These are phyloP conservation scores for Suillus subaureus DNA, from an alignment of 768 basidiomycete species.

Conservation along the genomic window DNA sequence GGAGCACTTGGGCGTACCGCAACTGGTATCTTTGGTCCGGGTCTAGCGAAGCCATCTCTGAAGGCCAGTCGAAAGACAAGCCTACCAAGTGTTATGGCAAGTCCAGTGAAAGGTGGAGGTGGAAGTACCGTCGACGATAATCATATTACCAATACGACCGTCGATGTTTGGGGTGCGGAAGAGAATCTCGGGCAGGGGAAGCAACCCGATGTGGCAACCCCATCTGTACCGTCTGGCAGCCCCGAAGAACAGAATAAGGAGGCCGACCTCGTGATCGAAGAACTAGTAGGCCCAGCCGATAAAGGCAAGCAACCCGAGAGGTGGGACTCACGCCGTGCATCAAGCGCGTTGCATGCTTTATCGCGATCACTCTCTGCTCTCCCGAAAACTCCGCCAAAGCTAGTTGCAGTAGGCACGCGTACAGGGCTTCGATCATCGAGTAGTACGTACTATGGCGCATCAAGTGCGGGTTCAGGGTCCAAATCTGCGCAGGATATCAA, in stretches of 20 bases:
- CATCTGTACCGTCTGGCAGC: constrained; percentile 11
- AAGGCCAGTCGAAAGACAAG: constrained; percentile 47
- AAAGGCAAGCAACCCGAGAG: constrained; percentile 25
- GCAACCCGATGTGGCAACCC: constrained; percentile 14
- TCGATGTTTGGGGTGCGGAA: neutral
- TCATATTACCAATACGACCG: neutral
- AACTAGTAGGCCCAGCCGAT: constrained; percentile 14
- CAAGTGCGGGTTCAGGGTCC: constrained; percentile 20
- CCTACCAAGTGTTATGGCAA: constrained; percentile 46
- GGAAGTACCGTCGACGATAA: neutral
- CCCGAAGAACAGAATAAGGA: constrained; percentile 13
- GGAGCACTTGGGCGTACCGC: constrained; percentile 12
- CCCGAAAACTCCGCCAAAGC: constrained; percentile 39
- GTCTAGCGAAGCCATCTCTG: constrained; percentile 16
- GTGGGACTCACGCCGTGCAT: constrained; percentile 24
- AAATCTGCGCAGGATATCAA: constrained; percentile 15
- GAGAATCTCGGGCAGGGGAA: constrained; percentile 14
- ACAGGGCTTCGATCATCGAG: constrained; percentile 49
- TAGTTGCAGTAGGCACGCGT: constrained; percentile 47
- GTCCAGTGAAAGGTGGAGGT: constrained; percentile 45
- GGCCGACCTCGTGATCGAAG: constrained; percentile 17
- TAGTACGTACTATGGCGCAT: constrained; percentile 37
- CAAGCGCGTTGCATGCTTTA: constrained; percentile 55
- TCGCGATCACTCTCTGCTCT: constrained; percentile 62
- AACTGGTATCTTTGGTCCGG: constrained; percentile 26